A percentile compares a stretch with the other conserved stretches of the same genome.
Conservation (phyloP, 2,329 filamentous ascomycete genomes). For the Ceratocystis harringtonii region DNA sequence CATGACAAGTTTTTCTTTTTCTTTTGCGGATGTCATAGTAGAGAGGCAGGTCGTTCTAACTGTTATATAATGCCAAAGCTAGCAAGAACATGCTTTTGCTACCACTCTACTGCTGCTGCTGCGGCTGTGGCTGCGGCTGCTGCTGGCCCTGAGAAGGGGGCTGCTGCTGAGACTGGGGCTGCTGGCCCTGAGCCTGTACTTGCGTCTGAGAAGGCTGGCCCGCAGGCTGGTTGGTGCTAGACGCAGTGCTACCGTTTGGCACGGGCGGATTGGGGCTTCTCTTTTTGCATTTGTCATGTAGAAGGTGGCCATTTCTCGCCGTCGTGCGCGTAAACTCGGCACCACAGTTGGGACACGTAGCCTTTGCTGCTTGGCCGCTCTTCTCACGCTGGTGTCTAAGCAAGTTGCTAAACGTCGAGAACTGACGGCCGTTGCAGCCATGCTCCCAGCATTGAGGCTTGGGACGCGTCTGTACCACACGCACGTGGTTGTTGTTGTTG, state of each 20-base stretch:
- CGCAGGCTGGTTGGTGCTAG: slow-evolving; percentile 3
- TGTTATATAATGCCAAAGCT: background rate
- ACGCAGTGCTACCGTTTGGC: slow-evolving; percentile 1
- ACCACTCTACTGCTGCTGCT: slow-evolving; percentile 3
- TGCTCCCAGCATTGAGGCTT: slow-evolving; percentile 97
- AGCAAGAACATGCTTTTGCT: background rate
- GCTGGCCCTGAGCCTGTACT: background rate
- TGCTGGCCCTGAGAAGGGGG: background rate
- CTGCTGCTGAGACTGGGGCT: background rate
- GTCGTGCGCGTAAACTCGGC: slow-evolving; percentile 84
- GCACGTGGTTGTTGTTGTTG: slow-evolving; percentile 33
- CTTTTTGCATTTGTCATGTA: slow-evolving; percentile 86
- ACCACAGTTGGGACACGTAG: slow-evolving; percentile 77
- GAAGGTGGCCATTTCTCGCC: slow-evolving; percentile 71
- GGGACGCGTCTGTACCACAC: slow-evolving; percentile 62
- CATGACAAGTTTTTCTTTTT: background rate
- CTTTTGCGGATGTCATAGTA: background rate
- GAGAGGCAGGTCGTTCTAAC: background rate
- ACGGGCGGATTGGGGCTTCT: slow-evolving; percentile 10
- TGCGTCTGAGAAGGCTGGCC: background rate
- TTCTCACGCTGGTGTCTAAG: slow-evolving; percentile 88
- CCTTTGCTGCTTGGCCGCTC: slow-evolving; percentile 78
- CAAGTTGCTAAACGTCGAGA: slow-evolving; percentile 92
- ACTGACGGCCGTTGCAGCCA: slow-evolving; percentile 87
- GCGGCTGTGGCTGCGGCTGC: background rate